A percentile compares a stretch with the other conserved stretches of the same genome.
Evolutionary conservation across 192 early-diverging fungal species (phyloP).

Genomic region (Lobosporangium transversale): DNA sequence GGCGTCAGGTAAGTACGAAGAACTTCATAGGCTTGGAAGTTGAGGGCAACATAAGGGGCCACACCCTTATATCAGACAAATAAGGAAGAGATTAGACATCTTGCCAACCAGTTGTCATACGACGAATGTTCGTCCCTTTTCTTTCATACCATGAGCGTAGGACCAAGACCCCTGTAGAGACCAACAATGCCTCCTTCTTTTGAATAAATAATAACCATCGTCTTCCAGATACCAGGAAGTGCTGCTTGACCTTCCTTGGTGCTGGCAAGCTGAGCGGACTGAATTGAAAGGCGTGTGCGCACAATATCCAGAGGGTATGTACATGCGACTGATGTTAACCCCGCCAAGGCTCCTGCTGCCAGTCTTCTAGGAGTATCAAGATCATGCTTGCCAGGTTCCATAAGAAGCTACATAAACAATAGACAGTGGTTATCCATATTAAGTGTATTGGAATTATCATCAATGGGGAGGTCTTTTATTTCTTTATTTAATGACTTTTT

Average conservation of each 20-base stretch:
- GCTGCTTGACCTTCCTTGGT: slow-evolving; percentile 57
- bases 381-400: slow-evolving; percentile 74
- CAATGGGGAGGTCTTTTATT: too few species aligned
- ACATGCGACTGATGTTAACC: slow-evolving; percentile 78
- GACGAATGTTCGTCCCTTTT: too few species aligned
- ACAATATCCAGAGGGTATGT: slow-evolving; percentile 86
- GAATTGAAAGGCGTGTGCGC: slow-evolving; percentile 79
- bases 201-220: slow-evolving; percentile 70
- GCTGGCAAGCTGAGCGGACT: slow-evolving; percentile 68
- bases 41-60: slow-evolving; percentile 83
- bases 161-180: slow-evolving; percentile 77
- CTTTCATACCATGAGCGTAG: slow-evolving; percentile 68
- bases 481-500: too few species aligned
- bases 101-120: too few species aligned
- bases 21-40: slow-evolving; percentile 85
- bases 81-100: too few species aligned
- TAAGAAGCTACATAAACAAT: slow-evolving; percentile 53
- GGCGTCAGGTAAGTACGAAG: slow-evolving; percentile 77
- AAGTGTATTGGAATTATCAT: too few species aligned
- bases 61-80: slow-evolving; percentile 61
- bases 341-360: slow-evolving; percentile 78
- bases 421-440: too few species aligned
- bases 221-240: slow-evolving; percentile 76
- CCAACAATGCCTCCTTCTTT: slow-evolving; percentile 80
- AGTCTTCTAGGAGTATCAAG: slow-evolving; percentile 77